phyloP scores from a whole-genome alignment of 345 rosid genomes.

The Camelina neglecta region DNA sequence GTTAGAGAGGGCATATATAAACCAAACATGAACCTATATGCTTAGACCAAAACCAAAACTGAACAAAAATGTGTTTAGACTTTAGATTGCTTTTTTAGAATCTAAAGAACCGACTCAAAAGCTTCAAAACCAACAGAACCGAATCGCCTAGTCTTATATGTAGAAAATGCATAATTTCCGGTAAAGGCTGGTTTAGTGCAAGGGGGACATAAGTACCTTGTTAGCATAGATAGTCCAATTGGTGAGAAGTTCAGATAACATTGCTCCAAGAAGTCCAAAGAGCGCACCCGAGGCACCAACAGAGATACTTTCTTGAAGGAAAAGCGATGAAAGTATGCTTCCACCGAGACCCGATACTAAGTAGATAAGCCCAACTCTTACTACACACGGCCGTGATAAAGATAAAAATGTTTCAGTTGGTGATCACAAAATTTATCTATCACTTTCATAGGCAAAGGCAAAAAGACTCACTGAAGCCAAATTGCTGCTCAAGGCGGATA shows the following conservation, averaged over 20 bases:
- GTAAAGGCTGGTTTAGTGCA: background rate
- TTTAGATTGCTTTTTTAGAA: no score
- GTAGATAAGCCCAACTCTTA: conserved; percentile 75
- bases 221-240: conserved; percentile 95
- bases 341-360: conserved; percentile 87
- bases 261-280: conserved; percentile 96
- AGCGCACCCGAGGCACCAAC: conserved; percentile 99
- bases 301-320: conserved; percentile 68
- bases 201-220: conserved; percentile 56
- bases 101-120: background rate
- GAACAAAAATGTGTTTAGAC: background rate
- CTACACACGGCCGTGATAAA: conserved; percentile 49
- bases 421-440: background rate
- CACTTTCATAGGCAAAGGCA: background rate
- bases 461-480: conserved; percentile 80
- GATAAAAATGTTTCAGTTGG: background rate
- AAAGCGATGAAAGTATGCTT: conserved; percentile 75
- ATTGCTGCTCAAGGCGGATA: conserved; percentile 91
- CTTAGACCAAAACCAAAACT: background rate
- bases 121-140: no score
- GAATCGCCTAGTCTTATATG: no score
- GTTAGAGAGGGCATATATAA: background rate
- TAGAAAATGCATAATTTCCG: background rate
- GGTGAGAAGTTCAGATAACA: conserved; percentile 92
- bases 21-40: background rate